Percentiles rank a stretch among this genome's conserved stretches.
Conservation (phyloP, 768 basidiomycete species). For the Pleurotus pulmonarius region DNA sequence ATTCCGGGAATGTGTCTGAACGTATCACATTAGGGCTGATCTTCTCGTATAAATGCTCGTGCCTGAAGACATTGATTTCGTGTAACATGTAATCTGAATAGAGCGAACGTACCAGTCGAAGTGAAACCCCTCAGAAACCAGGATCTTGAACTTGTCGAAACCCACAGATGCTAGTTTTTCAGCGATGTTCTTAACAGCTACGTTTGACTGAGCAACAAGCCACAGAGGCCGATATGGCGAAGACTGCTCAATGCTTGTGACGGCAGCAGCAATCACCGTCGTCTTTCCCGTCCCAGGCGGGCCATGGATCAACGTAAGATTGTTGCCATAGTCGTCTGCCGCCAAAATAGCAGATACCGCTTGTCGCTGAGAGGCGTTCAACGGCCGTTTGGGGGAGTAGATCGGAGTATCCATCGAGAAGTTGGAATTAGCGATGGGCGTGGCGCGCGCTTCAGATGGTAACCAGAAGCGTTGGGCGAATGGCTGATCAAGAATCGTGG, state of each 20-base stretch:
- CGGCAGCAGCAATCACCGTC: slow-evolving; percentile 52
- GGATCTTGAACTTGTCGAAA: slow-evolving; percentile 49
- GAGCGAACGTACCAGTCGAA: slow-evolving; percentile 48
- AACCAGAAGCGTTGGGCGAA: slow-evolving; percentile 34
- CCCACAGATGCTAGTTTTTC: slow-evolving; percentile 54
- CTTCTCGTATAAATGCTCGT: slow-evolving; percentile 63
- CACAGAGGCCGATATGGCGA: slow-evolving; percentile 41
- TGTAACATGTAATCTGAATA: slow-evolving; percentile 1
- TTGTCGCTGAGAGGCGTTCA: slow-evolving; percentile 32
- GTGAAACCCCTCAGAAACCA: slow-evolving; percentile 66
- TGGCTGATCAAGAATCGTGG: slow-evolving; percentile 24
- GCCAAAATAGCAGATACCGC: slow-evolving; percentile 30
- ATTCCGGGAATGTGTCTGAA: slow-evolving; percentile 27
- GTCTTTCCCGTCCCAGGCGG: slow-evolving; percentile 68
- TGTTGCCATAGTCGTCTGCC: slow-evolving; percentile 23
- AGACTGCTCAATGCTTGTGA: slow-evolving; percentile 22
- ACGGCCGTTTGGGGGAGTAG: slow-evolving; percentile 15
- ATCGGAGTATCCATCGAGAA: slow-evolving; percentile 5
- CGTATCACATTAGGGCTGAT: slow-evolving; percentile 46
- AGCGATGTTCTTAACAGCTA: slow-evolving; percentile 80
- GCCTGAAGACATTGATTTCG: slow-evolving; percentile 41
- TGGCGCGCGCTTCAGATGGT: slow-evolving; percentile 9
- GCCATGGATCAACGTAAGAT: slow-evolving; percentile 38
- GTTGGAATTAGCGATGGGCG: neutral
- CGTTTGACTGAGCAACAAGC: slow-evolving; percentile 72